Base-by-base conservation (phyloP, 352 stramenopile species). In the Saprolegnia parasitica region DNA sequence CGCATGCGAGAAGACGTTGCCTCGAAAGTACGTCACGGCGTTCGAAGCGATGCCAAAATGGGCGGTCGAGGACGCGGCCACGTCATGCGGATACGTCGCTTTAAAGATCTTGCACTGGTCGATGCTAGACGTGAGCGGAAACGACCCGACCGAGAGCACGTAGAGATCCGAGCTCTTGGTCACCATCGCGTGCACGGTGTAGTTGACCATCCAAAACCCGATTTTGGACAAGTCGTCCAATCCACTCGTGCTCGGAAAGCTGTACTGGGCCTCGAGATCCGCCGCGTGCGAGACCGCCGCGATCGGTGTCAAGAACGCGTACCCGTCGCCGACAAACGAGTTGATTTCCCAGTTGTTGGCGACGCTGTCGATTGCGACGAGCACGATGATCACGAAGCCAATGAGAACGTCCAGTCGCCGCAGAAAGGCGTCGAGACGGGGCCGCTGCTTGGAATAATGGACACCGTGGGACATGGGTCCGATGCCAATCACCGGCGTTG, bases 341-440 rank as follows among this genome's bases (percentile, higher is more conserved):
- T 70, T 70, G 54, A 70, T 56, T n/a, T 50, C 63, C 63, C 63
- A 70, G 40, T 70, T 70, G 54, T 70, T 70, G 49, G 26, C 45
- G 37, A 61, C 35, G 23, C 39, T 70, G 37, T 70, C 63, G 35
- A 70, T 50, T 0, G 32, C 63, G 13, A 70, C 40, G 10, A 70
- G 29, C 9, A 67, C 20, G 6, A 42, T 42, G 24, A 47, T 26
- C 9, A 39, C 24, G 37, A 45, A 5, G 32, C 55, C 32, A 18
- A 46, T 4, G 20, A 46, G 6, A 5, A 39, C 39, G 15, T 46
- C 39, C 8, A 46, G 39, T 8, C 39, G 39, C 39, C 15, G 39
- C 39, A 46, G 8, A 8, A 8, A 46, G 8, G 39, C 8, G 39
- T 15, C 15, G 8, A 46, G 15, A 46, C 15, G 39, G 8, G 39